These are phyloP conservation scores for Malania oleifera DNA, from an alignment of 164 flowering plant genomes.

Conservation along the genomic window DNA sequence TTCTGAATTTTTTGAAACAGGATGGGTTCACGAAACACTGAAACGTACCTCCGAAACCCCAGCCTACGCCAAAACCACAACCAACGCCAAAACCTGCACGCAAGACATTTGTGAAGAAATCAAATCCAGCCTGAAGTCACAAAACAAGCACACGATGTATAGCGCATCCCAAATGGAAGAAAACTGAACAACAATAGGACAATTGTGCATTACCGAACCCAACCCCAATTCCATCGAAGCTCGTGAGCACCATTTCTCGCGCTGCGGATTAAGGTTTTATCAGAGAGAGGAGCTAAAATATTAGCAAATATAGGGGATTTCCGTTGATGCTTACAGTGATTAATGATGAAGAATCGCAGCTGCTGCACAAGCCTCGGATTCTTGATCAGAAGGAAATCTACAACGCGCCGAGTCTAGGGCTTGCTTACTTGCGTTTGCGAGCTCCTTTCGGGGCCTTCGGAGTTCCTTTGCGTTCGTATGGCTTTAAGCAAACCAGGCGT, in stretches of 20 bases:
- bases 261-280: neutral
- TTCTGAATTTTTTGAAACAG: neutral
- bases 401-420: too few species aligned
- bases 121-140: neutral
- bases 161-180: too few species aligned
- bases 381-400: too few species aligned
- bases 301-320: too few species aligned
- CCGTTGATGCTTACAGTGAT: too few species aligned
- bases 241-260: constrained; percentile 47
- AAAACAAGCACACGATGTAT: neutral
- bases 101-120: neutral
- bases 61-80: constrained; percentile 86
- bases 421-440: too few species aligned
- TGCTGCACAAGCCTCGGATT: too few species aligned
- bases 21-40: neutral
- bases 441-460: too few species aligned
- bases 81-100: constrained; percentile 76
- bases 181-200: neutral
- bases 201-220: constrained; percentile 54
- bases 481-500: too few species aligned
- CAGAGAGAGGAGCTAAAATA: neutral
- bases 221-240: constrained; percentile 78
- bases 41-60: constrained; percentile 89
- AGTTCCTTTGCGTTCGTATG: too few species aligned
- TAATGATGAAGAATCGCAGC: too few species aligned